phyloP scores from a whole-genome alignment of 257 asterid genomes.

The Nicotiana paniculata region DNA sequence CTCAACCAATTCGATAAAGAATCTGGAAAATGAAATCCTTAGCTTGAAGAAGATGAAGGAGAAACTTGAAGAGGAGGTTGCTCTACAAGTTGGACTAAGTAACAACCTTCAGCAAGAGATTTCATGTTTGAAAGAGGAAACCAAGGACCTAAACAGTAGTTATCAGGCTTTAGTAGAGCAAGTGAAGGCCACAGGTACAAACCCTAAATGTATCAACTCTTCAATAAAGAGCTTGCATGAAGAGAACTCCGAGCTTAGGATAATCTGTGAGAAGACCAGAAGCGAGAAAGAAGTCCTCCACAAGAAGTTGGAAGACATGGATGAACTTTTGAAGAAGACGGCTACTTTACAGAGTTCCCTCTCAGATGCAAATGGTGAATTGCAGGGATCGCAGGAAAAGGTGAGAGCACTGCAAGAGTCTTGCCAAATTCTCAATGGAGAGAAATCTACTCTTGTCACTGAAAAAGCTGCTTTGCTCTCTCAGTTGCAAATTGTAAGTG shows the following conservation, averaged over 20 bases:
- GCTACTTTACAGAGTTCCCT: slow-evolving; percentile 43
- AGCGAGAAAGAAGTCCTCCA: slow-evolving; percentile 44
- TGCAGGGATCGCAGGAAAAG: slow-evolving; percentile 41
- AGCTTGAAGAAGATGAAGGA: slow-evolving; percentile 58
- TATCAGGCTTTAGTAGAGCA: slow-evolving; percentile 54
- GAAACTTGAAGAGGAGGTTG: slow-evolving; percentile 65
- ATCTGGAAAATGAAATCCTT: slow-evolving; percentile 52
- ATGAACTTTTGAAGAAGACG: slow-evolving; percentile 44
- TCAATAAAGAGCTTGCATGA: slow-evolving; percentile 47
- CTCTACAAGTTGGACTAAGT: slow-evolving; percentile 37
- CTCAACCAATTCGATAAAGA: slow-evolving; percentile 47
- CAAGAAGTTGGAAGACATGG: slow-evolving; percentile 55
- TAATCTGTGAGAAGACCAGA: slow-evolving; percentile 32
- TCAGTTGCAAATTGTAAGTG: slow-evolving; percentile 64
- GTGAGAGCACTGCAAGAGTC: slow-evolving; percentile 50
- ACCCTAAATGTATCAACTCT: slow-evolving; percentile 38
- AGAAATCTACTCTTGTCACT: slow-evolving; percentile 50
- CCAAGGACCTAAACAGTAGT: slow-evolving; percentile 43
- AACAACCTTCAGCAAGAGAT: slow-evolving; percentile 59
- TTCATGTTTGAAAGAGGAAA: slow-evolving; percentile 57
- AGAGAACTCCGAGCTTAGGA: slow-evolving; percentile 50
- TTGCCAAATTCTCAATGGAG: slow-evolving; percentile 43
- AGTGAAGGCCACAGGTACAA: slow-evolving; percentile 53
- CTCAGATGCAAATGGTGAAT: slow-evolving; percentile 43
- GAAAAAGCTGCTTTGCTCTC: slow-evolving; percentile 70